phyloP scores from a whole-genome alignment of 2,329 filamentous ascomycete genomes.

The Colletotrichum sp. region DNA sequence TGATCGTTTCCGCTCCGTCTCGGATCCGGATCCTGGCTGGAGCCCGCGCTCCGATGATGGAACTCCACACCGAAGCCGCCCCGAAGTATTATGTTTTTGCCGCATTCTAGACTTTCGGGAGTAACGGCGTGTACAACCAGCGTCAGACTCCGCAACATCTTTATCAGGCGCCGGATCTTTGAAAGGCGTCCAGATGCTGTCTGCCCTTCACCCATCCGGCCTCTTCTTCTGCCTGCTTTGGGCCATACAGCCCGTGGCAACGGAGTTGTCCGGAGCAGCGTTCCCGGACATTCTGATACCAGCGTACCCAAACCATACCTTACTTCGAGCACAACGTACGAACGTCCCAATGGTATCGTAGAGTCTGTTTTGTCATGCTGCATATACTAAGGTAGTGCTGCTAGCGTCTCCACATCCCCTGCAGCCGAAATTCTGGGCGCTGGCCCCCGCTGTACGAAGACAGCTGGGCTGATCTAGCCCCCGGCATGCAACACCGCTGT shows the following conservation, averaged over 20 bases:
- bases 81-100: not conserved
- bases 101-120: not conserved
- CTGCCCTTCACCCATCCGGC: not conserved
- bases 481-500: not conserved
- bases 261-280: not conserved
- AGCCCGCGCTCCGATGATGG: not conserved
- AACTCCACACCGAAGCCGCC: slow-evolving; percentile 2
- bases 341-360: not conserved
- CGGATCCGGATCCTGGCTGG: slow-evolving; percentile 6
- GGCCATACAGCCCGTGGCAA: not conserved
- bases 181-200: not conserved
- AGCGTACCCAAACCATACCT: not conserved
- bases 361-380: slow-evolving; percentile 5
- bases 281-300: not conserved
- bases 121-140: not conserved
- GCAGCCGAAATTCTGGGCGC: not conserved
- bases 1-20: not conserved
- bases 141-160: not conserved
- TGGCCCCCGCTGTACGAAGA: slow-evolving; percentile 1
- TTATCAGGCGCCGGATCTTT: not conserved
- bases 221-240: not conserved
- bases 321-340: not conserved
- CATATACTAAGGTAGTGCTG: slow-evolving; percentile 4
- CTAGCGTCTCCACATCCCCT: not conserved
- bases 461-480: not conserved